Base-by-base conservation (phyloP, 2,329 filamentous ascomycete species). In the Emmonsiellopsis sp. region DNA sequence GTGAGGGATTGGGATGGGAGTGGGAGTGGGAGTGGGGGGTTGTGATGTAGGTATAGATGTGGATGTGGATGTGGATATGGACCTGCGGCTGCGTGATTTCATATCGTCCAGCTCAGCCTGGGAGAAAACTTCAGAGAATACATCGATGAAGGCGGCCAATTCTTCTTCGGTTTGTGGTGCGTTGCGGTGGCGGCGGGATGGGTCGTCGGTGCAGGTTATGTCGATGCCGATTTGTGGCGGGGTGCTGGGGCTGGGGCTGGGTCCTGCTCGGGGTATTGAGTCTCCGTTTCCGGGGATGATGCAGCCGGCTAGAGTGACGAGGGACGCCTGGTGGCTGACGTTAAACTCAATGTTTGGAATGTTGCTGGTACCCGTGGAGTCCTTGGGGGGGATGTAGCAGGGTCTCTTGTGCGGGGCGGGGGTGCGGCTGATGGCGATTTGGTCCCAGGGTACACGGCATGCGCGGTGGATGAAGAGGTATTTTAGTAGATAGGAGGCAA, bases 131-230 rank as follows among this genome's bases (percentile, higher is more conserved):
- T 81, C 79, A 7, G 70, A 66, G 65, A 82, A 85, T 26, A 82
- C 79, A 56, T 82, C 76, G 6, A 84, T 74, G 72, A 79, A 84
- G 30, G 76, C 74, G 38, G 75, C 71, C 31, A 84, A 75, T 5
- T 78, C 77, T 20, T 76, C 72, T 16, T 70, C 62, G 1, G 68
- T 68, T 26, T 76, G 76, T 8, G 79, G 57, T 2, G 11, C 76
- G 7, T 71, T 63, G 50, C 76, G 76, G 51, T 77, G 74, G 32
- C 77, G 56, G 3, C 68, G 65, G 35, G 60, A 61, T n/a, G 62
- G 71, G 64, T 85, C 81, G 56, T 83, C 79, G 11, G 81, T 78
- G 62, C 79, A 83, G 4, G 83, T 81, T 16, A 85, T 78, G 63
- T 85, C 82, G 7, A 83, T 76, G 13, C 82, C 82, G 0, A 84